Percentiles rank a stretch among this genome's conserved stretches.
Evolutionary conservation across 306 rosid genomes (phyloP).

Genomic region (Cicer arietinum): DNA sequence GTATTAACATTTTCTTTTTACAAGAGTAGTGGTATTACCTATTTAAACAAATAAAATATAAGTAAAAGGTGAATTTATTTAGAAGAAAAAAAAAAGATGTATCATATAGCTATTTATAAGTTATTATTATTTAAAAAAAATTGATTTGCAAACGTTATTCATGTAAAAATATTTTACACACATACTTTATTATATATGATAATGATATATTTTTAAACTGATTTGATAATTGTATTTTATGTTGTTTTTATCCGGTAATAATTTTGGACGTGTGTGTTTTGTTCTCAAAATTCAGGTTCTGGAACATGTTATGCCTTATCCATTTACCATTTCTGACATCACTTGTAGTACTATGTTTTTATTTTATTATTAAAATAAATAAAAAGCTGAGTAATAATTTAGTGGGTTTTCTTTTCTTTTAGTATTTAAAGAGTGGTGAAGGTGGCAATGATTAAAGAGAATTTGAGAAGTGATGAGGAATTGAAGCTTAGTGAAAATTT

Average conservation of each 20-base stretch:
- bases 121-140: too few species aligned
- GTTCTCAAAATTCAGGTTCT: not conserved
- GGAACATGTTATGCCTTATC: constrained; percentile 16
- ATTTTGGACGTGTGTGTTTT: not conserved
- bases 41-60: too few species aligned
- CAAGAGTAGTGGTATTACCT: too few species aligned
- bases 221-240: too few species aligned
- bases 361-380: not conserved
- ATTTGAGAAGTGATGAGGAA: constrained; percentile 52
- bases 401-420: not conserved
- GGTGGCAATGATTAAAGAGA: constrained; percentile 55
- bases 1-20: too few species aligned
- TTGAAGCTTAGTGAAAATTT: constrained; percentile 54
- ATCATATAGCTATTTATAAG: too few species aligned
- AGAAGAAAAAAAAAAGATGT: too few species aligned
- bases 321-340: not conserved
- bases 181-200: too few species aligned
- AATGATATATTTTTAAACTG: too few species aligned
- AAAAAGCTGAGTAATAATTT: not conserved
- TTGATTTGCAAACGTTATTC: too few species aligned
- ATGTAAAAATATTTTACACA: too few species aligned
- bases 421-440: not conserved
- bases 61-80: too few species aligned
- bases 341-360: constrained; percentile 5
- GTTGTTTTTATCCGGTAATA: not conserved